Conservation (phyloP, 257 asterid genomes). For the Primulina tabacum region DNA sequence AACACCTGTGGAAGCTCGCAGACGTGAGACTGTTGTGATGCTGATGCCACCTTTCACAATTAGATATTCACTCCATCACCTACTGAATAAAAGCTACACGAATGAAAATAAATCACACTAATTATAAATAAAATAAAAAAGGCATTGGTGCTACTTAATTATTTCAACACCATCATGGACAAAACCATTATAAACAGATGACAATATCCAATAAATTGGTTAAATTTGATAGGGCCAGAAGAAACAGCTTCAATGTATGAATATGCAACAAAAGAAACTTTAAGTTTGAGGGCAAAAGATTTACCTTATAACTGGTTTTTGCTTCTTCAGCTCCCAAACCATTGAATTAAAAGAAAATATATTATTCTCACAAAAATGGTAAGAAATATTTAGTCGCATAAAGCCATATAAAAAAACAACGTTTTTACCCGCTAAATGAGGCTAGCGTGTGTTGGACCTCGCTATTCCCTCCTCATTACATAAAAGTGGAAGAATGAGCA, state of each 20-base stretch:
- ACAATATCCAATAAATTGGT: too few species aligned
- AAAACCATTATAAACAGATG: too few species aligned
- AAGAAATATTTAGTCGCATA: conserved; percentile 18
- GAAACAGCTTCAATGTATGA: conserved; percentile 4
- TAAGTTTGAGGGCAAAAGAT: conserved; percentile 3
- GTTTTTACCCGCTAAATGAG: conserved; percentile 75
- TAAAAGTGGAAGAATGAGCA: not conserved
- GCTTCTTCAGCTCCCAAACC: conserved; percentile 96
- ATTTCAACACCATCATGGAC: too few species aligned
- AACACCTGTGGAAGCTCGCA: too few species aligned
- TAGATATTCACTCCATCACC: too few species aligned
- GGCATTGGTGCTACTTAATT: too few species aligned
- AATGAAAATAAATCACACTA: too few species aligned
- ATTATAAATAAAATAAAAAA: too few species aligned
- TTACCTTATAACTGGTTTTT: conserved; percentile 91
- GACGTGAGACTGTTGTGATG: too few species aligned
- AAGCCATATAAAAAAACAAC: conserved; percentile 19
- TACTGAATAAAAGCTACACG: too few species aligned
- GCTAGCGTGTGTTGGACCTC: conserved; percentile 86
- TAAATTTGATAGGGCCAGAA: not conserved
- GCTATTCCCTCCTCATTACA: conserved; percentile 35
- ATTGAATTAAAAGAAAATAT: conserved; percentile 44
- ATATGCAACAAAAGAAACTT: conserved; percentile 15
- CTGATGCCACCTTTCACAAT: too few species aligned
- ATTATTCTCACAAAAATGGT: conserved; percentile 29